phyloP scores from a whole-genome alignment of 345 rosid species.

The Cardamine resedifolia region DNA sequence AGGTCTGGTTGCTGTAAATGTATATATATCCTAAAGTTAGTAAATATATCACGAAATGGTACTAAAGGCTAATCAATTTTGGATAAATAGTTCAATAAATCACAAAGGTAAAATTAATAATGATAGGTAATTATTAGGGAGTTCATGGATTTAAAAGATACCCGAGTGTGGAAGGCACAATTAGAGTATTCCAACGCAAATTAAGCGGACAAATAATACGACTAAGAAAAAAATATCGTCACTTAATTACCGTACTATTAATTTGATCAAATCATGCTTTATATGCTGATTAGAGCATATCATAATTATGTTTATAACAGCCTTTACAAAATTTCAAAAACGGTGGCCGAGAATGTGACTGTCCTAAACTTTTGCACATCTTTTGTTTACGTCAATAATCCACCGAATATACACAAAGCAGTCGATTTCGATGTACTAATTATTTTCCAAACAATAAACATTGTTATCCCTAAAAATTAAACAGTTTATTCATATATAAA shows the following conservation, averaged over 20 bases:
- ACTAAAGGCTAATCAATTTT: background rate
- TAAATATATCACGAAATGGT: background rate
- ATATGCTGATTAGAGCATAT: conserved; percentile 22
- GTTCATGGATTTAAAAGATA: conserved; percentile 7
- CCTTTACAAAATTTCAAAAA: conserved; percentile 22
- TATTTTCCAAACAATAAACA: background rate
- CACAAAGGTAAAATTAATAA: conserved; percentile 10
- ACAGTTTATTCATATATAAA: background rate
- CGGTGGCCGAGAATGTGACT: conserved; percentile 32
- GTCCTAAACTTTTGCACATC: conserved; percentile 22
- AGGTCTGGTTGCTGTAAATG: background rate
- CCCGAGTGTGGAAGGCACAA: conserved; percentile 32
- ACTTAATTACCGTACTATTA: conserved; percentile 6
- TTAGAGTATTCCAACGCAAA: conserved; percentile 10
- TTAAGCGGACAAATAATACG: conserved; percentile 14
- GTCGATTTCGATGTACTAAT: conserved; percentile 2
- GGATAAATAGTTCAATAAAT: background rate
- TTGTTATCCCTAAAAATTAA: background rate
- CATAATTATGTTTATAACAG: conserved; percentile 34
- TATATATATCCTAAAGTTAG: background rate
- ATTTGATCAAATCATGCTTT: conserved; percentile 34
- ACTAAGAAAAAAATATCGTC: background rate
- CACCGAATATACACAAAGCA: conserved; percentile 26
- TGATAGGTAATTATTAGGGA: conserved; percentile 25
- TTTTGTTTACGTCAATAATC: conserved; percentile 4